Conservation (phyloP, 2,329 filamentous ascomycete species). For the Diaporthe caulivora region DNA sequence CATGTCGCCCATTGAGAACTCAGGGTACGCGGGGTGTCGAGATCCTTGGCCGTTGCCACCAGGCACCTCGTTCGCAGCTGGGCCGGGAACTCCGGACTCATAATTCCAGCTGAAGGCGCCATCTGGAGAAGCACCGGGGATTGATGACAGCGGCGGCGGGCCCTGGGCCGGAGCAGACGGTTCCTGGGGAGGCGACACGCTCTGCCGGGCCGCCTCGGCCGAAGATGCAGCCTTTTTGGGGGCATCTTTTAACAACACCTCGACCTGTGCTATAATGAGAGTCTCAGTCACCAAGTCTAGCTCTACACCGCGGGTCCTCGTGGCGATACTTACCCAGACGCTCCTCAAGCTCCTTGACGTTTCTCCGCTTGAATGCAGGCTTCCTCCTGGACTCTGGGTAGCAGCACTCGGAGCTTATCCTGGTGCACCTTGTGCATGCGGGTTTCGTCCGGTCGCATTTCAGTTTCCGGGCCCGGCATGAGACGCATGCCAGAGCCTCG, state of each 20-base stretch:
- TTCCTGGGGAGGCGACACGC: constrained; percentile 24
- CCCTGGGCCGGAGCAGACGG: not conserved
- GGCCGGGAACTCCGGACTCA: constrained; percentile 3
- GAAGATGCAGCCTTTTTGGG: constrained; percentile 46
- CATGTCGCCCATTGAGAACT: constrained; percentile 13
- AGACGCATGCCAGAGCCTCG: constrained; percentile 80
- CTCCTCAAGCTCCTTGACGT: constrained; percentile 91
- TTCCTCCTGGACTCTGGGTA: constrained; percentile 93
- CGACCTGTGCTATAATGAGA: constrained; percentile 76
- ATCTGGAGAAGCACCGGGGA: constrained; percentile 5
- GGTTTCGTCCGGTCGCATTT: constrained; percentile 87
- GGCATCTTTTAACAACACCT: constrained; percentile 80
- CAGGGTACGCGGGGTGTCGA: constrained; percentile 21
- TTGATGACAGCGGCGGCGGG: not conserved
- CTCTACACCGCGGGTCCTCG: constrained; percentile 1
- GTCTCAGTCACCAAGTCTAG: constrained; percentile 38
- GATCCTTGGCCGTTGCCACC: not conserved
- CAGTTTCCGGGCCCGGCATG: constrained; percentile 86
- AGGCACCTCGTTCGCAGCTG: not conserved
- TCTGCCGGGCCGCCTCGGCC: constrained; percentile 42
- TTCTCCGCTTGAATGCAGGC: constrained; percentile 87
- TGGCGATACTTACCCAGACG: constrained; percentile 74
- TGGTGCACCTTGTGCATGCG: constrained; percentile 82
- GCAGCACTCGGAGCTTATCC: constrained; percentile 81
- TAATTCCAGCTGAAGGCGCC: constrained; percentile 21